Conservation (phyloP, 176 grass and related monocot genomes). For the Carex pumila region DNA sequence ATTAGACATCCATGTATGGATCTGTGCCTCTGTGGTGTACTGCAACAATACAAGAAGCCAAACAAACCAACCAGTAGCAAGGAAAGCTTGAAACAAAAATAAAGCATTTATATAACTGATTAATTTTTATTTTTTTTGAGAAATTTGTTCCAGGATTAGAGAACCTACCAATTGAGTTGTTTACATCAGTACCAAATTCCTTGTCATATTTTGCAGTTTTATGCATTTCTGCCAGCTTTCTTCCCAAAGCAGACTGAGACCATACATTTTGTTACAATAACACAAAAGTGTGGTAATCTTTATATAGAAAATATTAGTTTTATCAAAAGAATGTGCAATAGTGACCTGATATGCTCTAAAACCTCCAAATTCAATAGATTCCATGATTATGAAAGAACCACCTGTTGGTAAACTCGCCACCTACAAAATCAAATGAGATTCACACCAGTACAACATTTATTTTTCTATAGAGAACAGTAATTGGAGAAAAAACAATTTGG, state of each 20-base stretch:
- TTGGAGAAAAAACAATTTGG: not conserved
- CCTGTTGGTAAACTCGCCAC: constrained; percentile 34
- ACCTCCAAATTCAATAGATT: constrained; percentile 79
- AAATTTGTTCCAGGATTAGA: not conserved
- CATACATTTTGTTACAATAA: constrained; percentile 10
- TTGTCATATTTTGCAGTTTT: constrained; percentile 61
- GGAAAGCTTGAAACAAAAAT: not conserved
- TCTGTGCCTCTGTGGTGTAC: too few relatives aligned
- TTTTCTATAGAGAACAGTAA: not conserved
- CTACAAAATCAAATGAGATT: constrained; percentile 24
- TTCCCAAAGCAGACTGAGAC: constrained; percentile 56
- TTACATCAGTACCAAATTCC: constrained; percentile 57
- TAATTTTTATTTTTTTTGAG: not conserved
- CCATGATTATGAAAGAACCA: constrained; percentile 93
- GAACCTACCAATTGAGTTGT: constrained; percentile 82
- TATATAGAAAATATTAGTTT: not conserved
- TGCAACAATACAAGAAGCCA: not conserved
- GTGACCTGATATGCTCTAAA: constrained; percentile 68
- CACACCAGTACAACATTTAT: not conserved
- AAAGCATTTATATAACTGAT: too few relatives aligned
- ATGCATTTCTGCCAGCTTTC: constrained; percentile 83
- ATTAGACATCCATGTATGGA: too few relatives aligned
- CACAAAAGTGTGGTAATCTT: not conserved
- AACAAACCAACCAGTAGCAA: not conserved
- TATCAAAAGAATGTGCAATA: not conserved